A percentile compares a stretch with the other conserved stretches of the same genome.
Conservation (phyloP, 345 rosid species). For the Eucalyptus caleyi region DNA sequence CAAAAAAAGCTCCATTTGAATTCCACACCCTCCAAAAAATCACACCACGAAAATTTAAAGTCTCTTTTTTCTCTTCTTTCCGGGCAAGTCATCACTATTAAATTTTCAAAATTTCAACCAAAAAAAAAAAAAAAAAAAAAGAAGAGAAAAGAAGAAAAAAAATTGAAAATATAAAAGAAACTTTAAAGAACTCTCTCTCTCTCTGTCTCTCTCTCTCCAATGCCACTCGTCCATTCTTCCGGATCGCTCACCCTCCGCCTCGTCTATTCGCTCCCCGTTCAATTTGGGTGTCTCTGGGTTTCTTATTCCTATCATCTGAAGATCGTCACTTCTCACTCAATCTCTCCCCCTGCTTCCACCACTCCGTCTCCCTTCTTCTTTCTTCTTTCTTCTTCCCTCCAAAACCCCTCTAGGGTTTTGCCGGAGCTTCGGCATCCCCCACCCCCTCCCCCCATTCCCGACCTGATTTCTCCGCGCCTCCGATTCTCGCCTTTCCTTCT, state of each 20-base stretch:
- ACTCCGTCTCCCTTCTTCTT: background rate
- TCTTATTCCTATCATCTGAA: too few species aligned
- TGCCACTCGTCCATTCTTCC: background rate
- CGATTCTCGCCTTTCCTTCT: background rate
- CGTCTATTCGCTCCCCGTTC: background rate
- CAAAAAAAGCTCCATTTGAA: background rate
- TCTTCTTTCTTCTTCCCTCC: background rate
- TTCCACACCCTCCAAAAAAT: background rate
- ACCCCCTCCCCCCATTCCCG: background rate
- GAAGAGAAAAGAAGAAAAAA: rapidly evolving
- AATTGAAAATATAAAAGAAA: background rate
- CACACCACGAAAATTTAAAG: background rate
- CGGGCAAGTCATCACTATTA: background rate
- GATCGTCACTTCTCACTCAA: background rate
- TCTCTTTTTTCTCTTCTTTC: background rate
- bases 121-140: rapidly evolving
- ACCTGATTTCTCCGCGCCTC: background rate
- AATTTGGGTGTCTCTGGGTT: background rate
- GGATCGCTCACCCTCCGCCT: background rate
- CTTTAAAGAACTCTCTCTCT: background rate
- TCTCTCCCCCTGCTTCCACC: background rate
- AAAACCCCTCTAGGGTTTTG: background rate
- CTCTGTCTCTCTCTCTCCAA: background rate
- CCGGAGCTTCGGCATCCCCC: background rate
- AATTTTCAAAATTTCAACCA: background rate